Conservation (phyloP, 2,329 filamentous ascomycete genomes). For the Coleophoma cylindrospora region DNA sequence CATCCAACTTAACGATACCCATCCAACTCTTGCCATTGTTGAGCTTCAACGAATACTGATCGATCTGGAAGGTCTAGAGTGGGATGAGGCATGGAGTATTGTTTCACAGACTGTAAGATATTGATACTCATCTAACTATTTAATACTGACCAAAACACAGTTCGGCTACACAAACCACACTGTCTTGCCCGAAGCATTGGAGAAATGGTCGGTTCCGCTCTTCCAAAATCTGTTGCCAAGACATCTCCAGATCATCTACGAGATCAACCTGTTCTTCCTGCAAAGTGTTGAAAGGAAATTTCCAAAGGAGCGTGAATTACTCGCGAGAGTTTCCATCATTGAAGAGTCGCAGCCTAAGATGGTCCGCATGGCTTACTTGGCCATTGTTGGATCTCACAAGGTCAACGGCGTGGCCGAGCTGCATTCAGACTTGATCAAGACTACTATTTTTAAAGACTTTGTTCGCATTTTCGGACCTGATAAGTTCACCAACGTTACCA, state of each 20-base stretch:
- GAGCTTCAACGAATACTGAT: slow-evolving; percentile 90
- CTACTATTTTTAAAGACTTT: slow-evolving; percentile 99
- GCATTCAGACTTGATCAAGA: slow-evolving; percentile 96
- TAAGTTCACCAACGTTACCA: slow-evolving; percentile 98
- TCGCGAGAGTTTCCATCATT: slow-evolving; percentile 88
- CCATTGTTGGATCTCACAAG: slow-evolving; percentile 96
- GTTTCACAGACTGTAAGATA: slow-evolving; percentile 59
- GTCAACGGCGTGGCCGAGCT: slow-evolving; percentile 97
- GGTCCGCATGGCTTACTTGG: slow-evolving; percentile 94
- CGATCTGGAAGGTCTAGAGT: slow-evolving; percentile 85
- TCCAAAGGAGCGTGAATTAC: slow-evolving; percentile 82
- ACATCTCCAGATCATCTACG: slow-evolving; percentile 95
- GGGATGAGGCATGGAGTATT: slow-evolving; percentile 88
- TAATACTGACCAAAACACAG: slow-evolving; percentile 1
- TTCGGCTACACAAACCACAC: slow-evolving; percentile 99
- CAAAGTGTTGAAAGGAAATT: slow-evolving; percentile 87
- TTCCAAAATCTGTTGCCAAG: slow-evolving; percentile 89
- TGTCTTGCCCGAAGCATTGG: slow-evolving; percentile 89
- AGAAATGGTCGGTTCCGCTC: slow-evolving; percentile 96
- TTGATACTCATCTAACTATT: no score
- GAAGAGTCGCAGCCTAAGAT: slow-evolving; percentile 97
- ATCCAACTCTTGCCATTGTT: slow-evolving; percentile 92
- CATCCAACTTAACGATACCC: slow-evolving; percentile 97
- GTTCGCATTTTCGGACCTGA: slow-evolving; percentile 91
- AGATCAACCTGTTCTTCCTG: slow-evolving; percentile 93